Evolutionary conservation across 1,284 basidiomycete species (phyloP), one percentile per base, ranked within the genome.

Genomic region (Ustanciosporium gigantosporum): DNA sequence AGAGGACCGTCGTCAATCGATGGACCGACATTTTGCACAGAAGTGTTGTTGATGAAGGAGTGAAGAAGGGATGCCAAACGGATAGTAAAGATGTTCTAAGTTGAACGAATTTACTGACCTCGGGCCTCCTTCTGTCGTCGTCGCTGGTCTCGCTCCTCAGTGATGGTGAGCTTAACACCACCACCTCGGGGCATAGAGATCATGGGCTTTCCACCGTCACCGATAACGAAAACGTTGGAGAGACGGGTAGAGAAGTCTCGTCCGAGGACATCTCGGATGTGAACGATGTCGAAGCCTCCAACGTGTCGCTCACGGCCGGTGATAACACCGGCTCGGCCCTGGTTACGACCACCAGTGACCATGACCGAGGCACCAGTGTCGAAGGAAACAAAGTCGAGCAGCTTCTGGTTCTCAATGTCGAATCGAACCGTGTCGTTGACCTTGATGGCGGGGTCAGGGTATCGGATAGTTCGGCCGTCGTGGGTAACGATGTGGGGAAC

Each of bases 371-470:
- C 95, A 71, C 94, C 94, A 55, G 90, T 91, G 81, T 98, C 95
- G 79, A 98, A 98, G 81, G 91, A 88, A 81, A 95, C 87, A 79
- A 86, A 90, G 79, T 94, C 93, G 71, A 84, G 85, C 79, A 99
- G 92, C 84, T 97, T 97, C 82, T 87, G 86, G 81, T 91, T 87
- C 79, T 90, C 88, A 65, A 99, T 83, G 83, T 97, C 94, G 80
- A 90, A 97, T 82, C 92, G 95, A 81, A 98, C 86, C 43, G 93
- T 92, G 83, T 98, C 94, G 85, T 98, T 94, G 81, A 92, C 91
- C 80, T 85, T 88, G 86, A 99, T 92, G 73, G 82, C 79, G 37
- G 95, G 94, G 82, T 98, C 94, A 70, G 95, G 94, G 85, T 97
- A 99, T 74, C 94, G 94, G 83, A 99, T 95, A 70, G 94, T 99